A percentile compares a stretch with the other conserved stretches of the same genome.
These are phyloP conservation scores for Paramecium octaurelia DNA, from an alignment of 73 alveolate genomes.

Conservation along the genomic window DNA sequence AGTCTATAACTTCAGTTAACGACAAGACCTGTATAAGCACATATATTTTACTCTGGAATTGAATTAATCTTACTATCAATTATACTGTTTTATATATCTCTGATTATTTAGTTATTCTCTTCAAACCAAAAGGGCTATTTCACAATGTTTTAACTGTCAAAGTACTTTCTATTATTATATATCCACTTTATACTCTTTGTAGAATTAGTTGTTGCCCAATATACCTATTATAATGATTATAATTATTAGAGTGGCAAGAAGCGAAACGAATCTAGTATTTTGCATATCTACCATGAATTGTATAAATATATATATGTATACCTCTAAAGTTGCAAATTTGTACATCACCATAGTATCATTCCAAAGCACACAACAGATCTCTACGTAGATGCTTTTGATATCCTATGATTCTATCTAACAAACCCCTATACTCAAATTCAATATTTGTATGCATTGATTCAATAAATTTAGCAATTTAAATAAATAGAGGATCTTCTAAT, in stretches of 20 bases:
- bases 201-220: conserved; percentile 5
- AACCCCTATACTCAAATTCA: conserved; percentile 22
- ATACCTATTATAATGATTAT: conserved; percentile 15
- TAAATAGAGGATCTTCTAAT: conserved; percentile 1
- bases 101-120: neutral
- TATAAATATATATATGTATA: neutral
- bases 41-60: conserved; percentile 14
- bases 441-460: neutral
- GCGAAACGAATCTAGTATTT: conserved; percentile 16
- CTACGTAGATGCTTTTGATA: neutral
- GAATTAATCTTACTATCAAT: conserved; percentile 17
- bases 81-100: neutral
- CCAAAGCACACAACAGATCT: conserved; percentile 38
- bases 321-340: conserved; percentile 33
- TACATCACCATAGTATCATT: conserved; percentile 50
- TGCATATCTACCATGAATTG: neutral
- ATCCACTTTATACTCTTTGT: conserved; percentile 32
- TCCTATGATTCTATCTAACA: neutral
- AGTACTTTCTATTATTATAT: conserved; percentile 14
- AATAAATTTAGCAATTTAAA: conserved; percentile 25
- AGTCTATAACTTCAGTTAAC: neutral
- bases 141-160: conserved; percentile 38
- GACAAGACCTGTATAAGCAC: neutral
- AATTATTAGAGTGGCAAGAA: neutral
- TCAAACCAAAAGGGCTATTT: conserved; percentile 48